Conservation (phyloP, 2,329 filamentous ascomycete genomes). For the Cladosporium sp. region DNA sequence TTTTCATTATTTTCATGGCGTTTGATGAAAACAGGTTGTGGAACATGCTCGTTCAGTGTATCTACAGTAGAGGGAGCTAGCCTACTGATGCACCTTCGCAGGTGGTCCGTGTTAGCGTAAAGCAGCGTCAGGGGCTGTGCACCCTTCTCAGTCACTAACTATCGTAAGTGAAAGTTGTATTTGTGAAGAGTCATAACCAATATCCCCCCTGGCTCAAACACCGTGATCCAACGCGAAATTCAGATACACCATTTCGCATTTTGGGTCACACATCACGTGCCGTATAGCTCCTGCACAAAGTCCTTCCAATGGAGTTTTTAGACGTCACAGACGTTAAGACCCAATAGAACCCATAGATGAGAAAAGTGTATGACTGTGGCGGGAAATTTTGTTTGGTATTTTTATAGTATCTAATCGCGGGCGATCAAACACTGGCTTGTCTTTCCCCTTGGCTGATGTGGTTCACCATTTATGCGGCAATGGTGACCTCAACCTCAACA, state of each 20-base stretch:
- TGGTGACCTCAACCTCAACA: constrained; percentile 91
- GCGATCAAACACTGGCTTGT: constrained; percentile 14
- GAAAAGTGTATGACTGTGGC: background rate
- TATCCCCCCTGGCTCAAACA: too few relatives aligned
- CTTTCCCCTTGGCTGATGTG: background rate
- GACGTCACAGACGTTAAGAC: too few relatives aligned
- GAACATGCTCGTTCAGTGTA: too few relatives aligned
- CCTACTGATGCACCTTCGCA: too few relatives aligned
- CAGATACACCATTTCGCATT: constrained; percentile 10
- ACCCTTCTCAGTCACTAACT: too few relatives aligned
- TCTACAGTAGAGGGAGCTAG: too few relatives aligned
- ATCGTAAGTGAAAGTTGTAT: too few relatives aligned
- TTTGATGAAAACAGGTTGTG: background rate
- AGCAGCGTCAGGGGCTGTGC: too few relatives aligned
- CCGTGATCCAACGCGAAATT: too few relatives aligned
- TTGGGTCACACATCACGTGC: background rate
- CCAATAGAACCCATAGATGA: too few relatives aligned
- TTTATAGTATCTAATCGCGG: constrained; percentile 7
- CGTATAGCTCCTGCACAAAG: background rate
- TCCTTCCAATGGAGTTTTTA: background rate
- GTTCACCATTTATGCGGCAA: constrained; percentile 66
- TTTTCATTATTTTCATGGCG: background rate
- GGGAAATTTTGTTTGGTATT: constrained; percentile 6
- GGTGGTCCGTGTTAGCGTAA: too few relatives aligned
- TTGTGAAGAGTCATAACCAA: too few relatives aligned